Evolutionary conservation across 768 basidiomycete genomes (phyloP).

Genomic region (Boletales sp.): DNA sequence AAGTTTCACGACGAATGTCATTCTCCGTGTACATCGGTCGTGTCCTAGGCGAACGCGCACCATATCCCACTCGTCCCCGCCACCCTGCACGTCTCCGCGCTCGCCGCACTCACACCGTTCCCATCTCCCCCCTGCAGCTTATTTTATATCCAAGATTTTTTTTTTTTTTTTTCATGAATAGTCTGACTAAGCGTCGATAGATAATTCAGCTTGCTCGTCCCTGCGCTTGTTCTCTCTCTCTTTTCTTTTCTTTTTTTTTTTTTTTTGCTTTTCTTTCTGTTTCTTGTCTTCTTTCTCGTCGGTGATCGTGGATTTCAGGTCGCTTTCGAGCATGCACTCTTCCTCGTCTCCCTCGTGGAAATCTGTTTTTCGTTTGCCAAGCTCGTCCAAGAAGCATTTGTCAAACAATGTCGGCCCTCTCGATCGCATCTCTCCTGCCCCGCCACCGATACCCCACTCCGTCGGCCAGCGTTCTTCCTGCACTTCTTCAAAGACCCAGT

Average conservation of each 20-base stretch:
- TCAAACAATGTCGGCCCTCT: conserved; percentile 18
- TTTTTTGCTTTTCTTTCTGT: no score
- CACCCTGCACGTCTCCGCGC: no score
- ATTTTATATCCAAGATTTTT: no score
- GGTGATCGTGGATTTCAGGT: no score
- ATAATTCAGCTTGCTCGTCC: no score
- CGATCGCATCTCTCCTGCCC: conserved; percentile 28
- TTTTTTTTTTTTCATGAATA: no score
- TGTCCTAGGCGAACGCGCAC: conserved; percentile 16
- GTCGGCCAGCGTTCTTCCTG: conserved; percentile 67
- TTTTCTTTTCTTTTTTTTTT: no score
- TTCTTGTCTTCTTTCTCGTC: conserved; percentile 1
- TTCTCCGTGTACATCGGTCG: conserved; percentile 30
- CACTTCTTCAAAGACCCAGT: conserved; percentile 55
- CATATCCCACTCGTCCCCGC: no score
- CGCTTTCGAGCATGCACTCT: conserved; percentile 23
- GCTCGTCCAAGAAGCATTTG: conserved; percentile 55
- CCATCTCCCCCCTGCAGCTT: no score
- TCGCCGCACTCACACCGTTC: conserved; percentile 4
- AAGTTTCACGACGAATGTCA: conserved; percentile 22
- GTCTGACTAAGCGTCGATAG: conserved; percentile 1
- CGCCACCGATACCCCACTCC: conserved; percentile 45
- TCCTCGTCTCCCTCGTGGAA: conserved; percentile 50
- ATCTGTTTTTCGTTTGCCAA: conserved; percentile 69
- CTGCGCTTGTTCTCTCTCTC: no score